Conservation (phyloP, 768 basidiomycete species). For the Lentinus tigrinus region DNA sequence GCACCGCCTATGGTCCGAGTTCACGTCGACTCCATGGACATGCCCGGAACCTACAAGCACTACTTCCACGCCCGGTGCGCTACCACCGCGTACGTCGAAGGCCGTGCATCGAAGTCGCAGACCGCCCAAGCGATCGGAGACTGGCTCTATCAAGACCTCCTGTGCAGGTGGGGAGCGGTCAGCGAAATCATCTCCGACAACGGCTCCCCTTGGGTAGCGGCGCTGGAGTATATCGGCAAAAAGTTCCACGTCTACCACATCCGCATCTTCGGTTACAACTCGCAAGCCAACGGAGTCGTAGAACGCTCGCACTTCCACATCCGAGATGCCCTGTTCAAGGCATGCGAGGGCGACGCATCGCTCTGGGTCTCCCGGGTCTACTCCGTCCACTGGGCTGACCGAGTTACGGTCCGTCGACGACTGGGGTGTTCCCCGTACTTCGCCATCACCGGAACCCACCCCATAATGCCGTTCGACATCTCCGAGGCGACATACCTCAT, state of each 20-base stretch:
- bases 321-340: conserved; percentile 35
- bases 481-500: conserved; percentile 9
- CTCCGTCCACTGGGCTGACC: conserved; percentile 35
- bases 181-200: conserved; percentile 43
- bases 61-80: conserved; percentile 38
- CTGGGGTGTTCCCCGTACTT: conserved; percentile 32
- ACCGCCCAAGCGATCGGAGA: conserved; percentile 26
- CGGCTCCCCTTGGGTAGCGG: conserved; percentile 27
- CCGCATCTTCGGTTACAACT: conserved; percentile 42
- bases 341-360: conserved; percentile 27
- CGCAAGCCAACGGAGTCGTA: conserved; percentile 37
- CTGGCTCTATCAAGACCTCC: conserved; percentile 35
- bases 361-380: conserved; percentile 32
- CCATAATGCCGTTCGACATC: conserved; percentile 17
- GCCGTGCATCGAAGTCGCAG: conserved; percentile 26
- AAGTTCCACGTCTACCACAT: conserved; percentile 38
- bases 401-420: conserved; percentile 24
- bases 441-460: conserved; percentile 8
- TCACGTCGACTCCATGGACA: conserved; percentile 41
- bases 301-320: conserved; percentile 32
- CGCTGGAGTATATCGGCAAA: conserved; percentile 21
- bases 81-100: conserved; percentile 34
- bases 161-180: conserved; percentile 39
- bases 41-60: conserved; percentile 31
- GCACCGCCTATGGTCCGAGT: conserved; percentile 32